These are phyloP conservation scores for Stachybotrys chlorohalonatus DNA, from an alignment of 2,329 filamentous ascomycete species.

Conservation along the genomic window DNA sequence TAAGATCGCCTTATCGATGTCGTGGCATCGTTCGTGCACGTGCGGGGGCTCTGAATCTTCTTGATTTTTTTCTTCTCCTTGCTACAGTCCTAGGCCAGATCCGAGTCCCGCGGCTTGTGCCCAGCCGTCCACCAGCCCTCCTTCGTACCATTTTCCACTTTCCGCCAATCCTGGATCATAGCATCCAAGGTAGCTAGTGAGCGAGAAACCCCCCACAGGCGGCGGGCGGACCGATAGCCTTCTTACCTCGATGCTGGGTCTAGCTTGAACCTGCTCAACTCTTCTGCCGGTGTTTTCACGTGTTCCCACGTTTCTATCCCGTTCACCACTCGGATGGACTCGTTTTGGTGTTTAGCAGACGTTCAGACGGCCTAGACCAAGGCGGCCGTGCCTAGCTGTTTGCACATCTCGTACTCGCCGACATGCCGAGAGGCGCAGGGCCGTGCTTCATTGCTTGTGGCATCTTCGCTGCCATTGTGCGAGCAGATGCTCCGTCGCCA, in stretches of 20 bases:
- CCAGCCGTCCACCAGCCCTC: no score
- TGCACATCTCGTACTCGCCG: not conserved
- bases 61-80: no score
- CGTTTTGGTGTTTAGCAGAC: not conserved
- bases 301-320: not conserved
- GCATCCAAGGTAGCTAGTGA: not conserved
- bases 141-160: no score
- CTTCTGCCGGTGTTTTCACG: not conserved
- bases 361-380: not conserved
- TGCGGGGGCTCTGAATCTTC: no score
- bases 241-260: not conserved
- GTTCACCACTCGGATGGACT: not conserved
- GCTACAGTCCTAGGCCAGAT: no score
- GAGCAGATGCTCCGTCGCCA: slow-evolving; percentile 2
- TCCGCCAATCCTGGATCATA: no score
- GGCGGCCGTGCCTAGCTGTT: not conserved
- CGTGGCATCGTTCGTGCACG: no score
- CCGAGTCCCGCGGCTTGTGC: no score
- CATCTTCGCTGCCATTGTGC: not conserved
- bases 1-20: not conserved
- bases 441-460: not conserved
- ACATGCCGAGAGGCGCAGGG: not conserved
- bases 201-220: not conserved
- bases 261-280: not conserved
- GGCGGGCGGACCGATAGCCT: not conserved